These are phyloP conservation scores for Bacidia rubella DNA, from an alignment of 495 filamentous ascomycete species.

Conservation along the genomic window DNA sequence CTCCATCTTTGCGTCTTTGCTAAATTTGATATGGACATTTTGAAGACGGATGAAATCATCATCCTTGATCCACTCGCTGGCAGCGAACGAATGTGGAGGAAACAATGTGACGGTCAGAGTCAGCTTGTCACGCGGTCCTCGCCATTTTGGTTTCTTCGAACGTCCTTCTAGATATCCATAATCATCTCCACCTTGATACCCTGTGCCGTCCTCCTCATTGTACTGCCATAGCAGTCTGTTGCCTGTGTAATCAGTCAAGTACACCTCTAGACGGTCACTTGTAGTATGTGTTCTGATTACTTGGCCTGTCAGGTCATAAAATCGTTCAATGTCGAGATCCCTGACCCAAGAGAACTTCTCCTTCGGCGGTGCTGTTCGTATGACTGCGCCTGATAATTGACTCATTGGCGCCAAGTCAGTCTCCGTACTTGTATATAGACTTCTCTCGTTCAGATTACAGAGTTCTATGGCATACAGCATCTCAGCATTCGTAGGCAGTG, in stretches of 20 bases:
- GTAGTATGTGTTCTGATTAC: conserved; percentile 51
- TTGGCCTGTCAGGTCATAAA: conserved; percentile 53
- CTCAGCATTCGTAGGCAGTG: conserved; percentile 8
- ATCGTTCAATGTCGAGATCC: conserved; percentile 36
- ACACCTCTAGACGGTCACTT: conserved; percentile 42
- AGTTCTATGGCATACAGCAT: conserved; percentile 16
- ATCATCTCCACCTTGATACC: conserved; percentile 34
- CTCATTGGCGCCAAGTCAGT: too few relatives aligned
- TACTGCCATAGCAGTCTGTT: conserved; percentile 49
- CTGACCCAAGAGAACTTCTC: conserved; percentile 53
- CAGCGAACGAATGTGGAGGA: conserved; percentile 49
- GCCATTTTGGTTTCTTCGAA: conserved; percentile 38
- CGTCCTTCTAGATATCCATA: conserved; percentile 29
- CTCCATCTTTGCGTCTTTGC: conserved; percentile 45
- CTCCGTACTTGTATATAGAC: conserved; percentile 1
- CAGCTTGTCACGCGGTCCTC: conserved; percentile 63
- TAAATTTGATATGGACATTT: conserved; percentile 60
- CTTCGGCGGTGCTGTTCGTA: too few relatives aligned
- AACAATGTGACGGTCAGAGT: conserved; percentile 61
- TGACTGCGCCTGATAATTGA: too few relatives aligned
- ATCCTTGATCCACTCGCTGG: conserved; percentile 39
- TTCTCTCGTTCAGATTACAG: conserved; percentile 17
- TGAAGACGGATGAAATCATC: conserved; percentile 49
- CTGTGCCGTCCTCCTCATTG: conserved; percentile 25
- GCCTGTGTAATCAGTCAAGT: conserved; percentile 77